These are phyloP conservation scores for Arthromyces matolae DNA, from an alignment of 768 basidiomycete species.

Conservation along the genomic window DNA sequence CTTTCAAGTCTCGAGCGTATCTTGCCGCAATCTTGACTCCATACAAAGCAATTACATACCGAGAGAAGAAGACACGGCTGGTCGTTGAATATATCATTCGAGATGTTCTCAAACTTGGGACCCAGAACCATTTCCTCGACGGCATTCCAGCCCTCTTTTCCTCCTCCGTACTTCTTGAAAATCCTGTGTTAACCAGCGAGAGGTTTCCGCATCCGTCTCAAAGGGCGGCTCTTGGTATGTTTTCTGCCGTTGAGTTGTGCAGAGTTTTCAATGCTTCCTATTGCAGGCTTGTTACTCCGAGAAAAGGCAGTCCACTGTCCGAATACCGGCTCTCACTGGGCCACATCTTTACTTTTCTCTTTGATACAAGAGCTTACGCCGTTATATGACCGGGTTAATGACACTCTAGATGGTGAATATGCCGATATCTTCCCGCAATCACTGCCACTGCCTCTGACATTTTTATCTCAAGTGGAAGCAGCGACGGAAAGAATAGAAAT, in stretches of 20 bases:
- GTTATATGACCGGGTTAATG: conserved; percentile 39
- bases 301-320: conserved; percentile 63
- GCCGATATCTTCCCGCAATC: not conserved
- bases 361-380: conserved; percentile 66
- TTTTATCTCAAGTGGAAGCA: conserved; percentile 32
- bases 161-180: conserved; percentile 43
- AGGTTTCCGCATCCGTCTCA: conserved; percentile 40
- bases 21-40: conserved; percentile 78
- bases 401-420: conserved; percentile 43
- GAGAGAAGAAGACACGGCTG: conserved; percentile 60
- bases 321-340: conserved; percentile 62
- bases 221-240: conserved; percentile 57
- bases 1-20: conserved; percentile 60
- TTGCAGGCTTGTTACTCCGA: conserved; percentile 63
- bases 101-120: conserved; percentile 82
- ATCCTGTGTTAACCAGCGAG: conserved; percentile 30
- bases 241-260: not conserved
- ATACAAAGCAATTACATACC: conserved; percentile 54
- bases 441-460: too few relatives aligned
- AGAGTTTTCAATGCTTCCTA: conserved; percentile 2
- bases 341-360: conserved; percentile 69
- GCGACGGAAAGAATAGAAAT: conserved; percentile 46
- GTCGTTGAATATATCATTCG: conserved; percentile 70
- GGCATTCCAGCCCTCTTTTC: conserved; percentile 67
- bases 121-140: conserved; percentile 72